Evolutionary conservation across 2,329 filamentous ascomycete genomes (phyloP), one percentile per base, ranked within the genome.

Genomic region (Monosporascus sp.): DNA sequence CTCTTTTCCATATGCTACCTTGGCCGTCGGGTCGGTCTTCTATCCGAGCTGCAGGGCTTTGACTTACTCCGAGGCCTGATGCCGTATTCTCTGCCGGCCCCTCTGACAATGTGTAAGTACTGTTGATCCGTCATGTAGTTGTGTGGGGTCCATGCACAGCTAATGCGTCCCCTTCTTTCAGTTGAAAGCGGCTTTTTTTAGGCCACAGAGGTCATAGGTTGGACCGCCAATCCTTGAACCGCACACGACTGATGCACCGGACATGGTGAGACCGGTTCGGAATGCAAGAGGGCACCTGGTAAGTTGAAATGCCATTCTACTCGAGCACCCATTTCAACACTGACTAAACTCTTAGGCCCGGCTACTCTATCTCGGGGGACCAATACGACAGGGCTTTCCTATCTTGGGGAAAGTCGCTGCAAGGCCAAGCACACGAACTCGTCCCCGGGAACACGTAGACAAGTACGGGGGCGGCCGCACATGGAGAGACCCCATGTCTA

Each of bases 401-500:
- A 46, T 19, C 17, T 24, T 17, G 14, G 43, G 43, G 26, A 17
- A 26, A 17, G 43, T n/a, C 22, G 22, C 8, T 6, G 6, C n/a
- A 9, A 7, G 26, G 22, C 7, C 43, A 16, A 27, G 26, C 43
- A 24, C 43, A 7, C 4, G 14, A 26, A 17, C n/a, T 46, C 43
- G 43, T n/a, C 22, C 9, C 43, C 43, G 22, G n/a, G 14, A 24
- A 24, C 24, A 7, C 14, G 43, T 24, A 27, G 43, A 1, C 43
- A 2, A 26, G 5, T 14, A 46, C n/a, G 43, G n/a, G 14, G 43
- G 43, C 22, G 14, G 43, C 16, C 5, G 43, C 43, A 24, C 43
- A 3, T 57, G 49, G 52, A 31, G 44, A 24, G 49, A 36, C 6
- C 55, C 52, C 50, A 45, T 57, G 45, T 49, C 56, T 11, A 72